Evolutionary conservation across 768 basidiomycete species (phyloP).

Genomic region (Mrakia blollopis): DNA sequence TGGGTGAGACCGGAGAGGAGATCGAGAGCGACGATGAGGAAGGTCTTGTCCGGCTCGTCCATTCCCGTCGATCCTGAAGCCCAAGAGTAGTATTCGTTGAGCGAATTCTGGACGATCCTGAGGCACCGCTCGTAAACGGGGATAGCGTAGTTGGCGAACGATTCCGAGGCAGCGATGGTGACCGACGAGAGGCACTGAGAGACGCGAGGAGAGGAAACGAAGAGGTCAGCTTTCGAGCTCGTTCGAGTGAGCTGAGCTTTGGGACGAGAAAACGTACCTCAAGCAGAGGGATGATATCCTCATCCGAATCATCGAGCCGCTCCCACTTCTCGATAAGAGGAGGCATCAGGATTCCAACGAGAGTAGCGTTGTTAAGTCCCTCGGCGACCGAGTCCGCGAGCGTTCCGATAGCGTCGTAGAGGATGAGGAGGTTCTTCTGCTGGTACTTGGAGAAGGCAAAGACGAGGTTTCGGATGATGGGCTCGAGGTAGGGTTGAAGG

Average conservation of each 20-base stretch:
- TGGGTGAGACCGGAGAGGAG: slow-evolving; percentile 92
- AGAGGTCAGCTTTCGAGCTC: neutral
- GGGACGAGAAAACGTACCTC: slow-evolving; percentile 58
- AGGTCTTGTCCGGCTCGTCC: slow-evolving; percentile 93
- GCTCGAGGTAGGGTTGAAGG: slow-evolving; percentile 88
- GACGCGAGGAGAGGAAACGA: slow-evolving; percentile 6
- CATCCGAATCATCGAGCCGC: slow-evolving; percentile 83
- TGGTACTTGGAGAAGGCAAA: slow-evolving; percentile 97
- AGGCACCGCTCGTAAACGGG: slow-evolving; percentile 91
- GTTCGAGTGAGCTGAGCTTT: neutral
- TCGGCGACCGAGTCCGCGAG: slow-evolving; percentile 92
- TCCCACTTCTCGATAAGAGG: slow-evolving; percentile 84
- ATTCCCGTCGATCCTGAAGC: slow-evolving; percentile 77
- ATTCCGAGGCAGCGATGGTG: slow-evolving; percentile 85
- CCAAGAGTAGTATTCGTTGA: slow-evolving; percentile 79
- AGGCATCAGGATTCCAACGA: slow-evolving; percentile 94
- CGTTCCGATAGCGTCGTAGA: slow-evolving; percentile 98
- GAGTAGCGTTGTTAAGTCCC: slow-evolving; percentile 74
- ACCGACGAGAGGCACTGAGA: slow-evolving; percentile 93
- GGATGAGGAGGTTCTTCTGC: slow-evolving; percentile 96
- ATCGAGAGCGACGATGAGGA: slow-evolving; percentile 97
- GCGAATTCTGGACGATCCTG: slow-evolving; percentile 72
- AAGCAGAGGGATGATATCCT: slow-evolving; percentile 86
- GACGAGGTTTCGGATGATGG: slow-evolving; percentile 88
- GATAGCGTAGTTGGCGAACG: slow-evolving; percentile 80